Conservation (phyloP, 805 yeast species). For the Starmerella potacharoeniae region DNA sequence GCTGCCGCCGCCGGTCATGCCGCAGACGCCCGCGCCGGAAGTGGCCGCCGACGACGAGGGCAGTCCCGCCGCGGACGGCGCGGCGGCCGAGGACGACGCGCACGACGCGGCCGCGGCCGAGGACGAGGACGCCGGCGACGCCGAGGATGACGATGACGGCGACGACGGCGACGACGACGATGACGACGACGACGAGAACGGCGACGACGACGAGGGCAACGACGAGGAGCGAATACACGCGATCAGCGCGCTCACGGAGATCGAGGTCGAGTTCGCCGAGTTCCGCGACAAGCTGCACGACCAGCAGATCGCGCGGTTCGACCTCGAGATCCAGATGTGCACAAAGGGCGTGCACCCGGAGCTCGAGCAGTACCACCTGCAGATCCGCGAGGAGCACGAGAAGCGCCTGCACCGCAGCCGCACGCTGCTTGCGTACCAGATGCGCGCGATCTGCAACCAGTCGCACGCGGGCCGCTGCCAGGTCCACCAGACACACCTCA, state of each 20-base stretch:
- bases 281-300: slow-evolving; percentile 75
- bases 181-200: slow-evolving; percentile 20
- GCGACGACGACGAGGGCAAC: slow-evolving; percentile 22
- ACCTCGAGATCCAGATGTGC: slow-evolving; percentile 79
- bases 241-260: slow-evolving; percentile 57
- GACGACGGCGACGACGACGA: slow-evolving; percentile 13
- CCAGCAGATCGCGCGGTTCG: slow-evolving; percentile 64
- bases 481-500: slow-evolving; percentile 73
- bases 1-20: background rate
- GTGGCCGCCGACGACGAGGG: background rate
- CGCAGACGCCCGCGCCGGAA: background rate
- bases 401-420: slow-evolving; percentile 47
- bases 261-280: slow-evolving; percentile 78
- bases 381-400: slow-evolving; percentile 63
- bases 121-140: slow-evolving; percentile 2
- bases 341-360: slow-evolving; percentile 87
- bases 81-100: background rate
- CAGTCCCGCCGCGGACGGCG: background rate
- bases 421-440: slow-evolving; percentile 47
- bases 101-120: background rate
- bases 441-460: slow-evolving; percentile 67
- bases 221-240: slow-evolving; percentile 49
- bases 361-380: slow-evolving; percentile 54
- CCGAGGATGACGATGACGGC: background rate
- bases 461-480: slow-evolving; percentile 68